Percentiles rank a stretch among this genome's conserved stretches.
Evolutionary conservation across 2,329 filamentous ascomycete species (phyloP).

Genomic region (Plectosphaerella sp.): DNA sequence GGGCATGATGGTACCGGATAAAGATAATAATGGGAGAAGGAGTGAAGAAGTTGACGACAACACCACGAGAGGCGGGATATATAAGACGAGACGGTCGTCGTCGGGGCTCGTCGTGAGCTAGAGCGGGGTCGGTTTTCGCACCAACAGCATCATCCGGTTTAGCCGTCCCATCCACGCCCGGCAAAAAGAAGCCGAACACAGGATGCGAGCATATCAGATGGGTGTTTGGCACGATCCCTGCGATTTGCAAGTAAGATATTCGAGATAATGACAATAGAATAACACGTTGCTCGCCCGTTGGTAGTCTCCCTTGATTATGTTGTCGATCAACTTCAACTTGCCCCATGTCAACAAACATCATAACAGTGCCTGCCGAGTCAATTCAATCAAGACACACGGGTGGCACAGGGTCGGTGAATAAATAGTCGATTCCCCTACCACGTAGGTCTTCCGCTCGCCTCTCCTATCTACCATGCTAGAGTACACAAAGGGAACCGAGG

Average conservation of each 20-base stretch:
- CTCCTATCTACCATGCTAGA: slow-evolving; percentile 68
- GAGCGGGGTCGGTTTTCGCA: slow-evolving; percentile 1
- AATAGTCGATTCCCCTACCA: slow-evolving; percentile 11
- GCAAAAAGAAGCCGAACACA: neutral
- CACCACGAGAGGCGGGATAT: neutral
- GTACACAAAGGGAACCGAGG: slow-evolving; percentile 53
- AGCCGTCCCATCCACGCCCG: neutral
- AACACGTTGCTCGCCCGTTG: no score
- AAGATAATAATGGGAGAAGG: neutral
- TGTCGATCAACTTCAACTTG: no score
- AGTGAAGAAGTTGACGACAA: slow-evolving; percentile 3
- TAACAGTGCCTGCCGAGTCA: no score
- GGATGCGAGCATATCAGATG: no score
- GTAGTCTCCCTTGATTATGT: no score
- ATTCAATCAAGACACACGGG: no score
- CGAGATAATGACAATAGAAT: no score
- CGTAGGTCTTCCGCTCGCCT: slow-evolving; percentile 29
- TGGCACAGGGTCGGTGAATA: neutral
- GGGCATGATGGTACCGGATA: neutral
- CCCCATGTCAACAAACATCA: no score
- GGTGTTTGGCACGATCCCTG: no score
- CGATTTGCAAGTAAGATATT: no score
- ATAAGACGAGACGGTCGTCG: no score
- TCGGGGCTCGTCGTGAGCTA: no score
- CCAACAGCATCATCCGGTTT: slow-evolving; percentile 1